Evolutionary conservation across 768 basidiomycete genomes (phyloP).

Genomic region (Mycena maculata): DNA sequence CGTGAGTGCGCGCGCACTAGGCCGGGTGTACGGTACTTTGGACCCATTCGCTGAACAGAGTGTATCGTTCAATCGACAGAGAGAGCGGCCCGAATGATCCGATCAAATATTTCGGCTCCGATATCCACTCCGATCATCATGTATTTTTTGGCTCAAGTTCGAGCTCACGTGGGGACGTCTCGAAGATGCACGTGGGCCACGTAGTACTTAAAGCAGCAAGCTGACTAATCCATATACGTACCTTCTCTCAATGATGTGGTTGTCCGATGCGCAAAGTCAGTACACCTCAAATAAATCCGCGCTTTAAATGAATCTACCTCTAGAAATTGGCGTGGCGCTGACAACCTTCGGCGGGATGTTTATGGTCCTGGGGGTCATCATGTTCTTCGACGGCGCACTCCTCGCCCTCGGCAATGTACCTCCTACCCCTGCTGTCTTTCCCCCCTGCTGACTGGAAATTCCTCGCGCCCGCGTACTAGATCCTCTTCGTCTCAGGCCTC

Average conservation of each 20-base stretch:
- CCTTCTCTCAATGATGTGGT: conserved; percentile 65
- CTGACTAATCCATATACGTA: too few relatives aligned
- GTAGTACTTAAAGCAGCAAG: conserved; percentile 10
- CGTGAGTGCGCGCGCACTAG: conserved; percentile 72
- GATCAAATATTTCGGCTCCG: too few relatives aligned
- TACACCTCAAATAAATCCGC: conserved; percentile 9
- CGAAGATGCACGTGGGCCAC: too few relatives aligned
- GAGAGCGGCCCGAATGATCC: too few relatives aligned
- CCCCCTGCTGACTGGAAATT: conserved; percentile 17
- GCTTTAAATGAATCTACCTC: conserved; percentile 26
- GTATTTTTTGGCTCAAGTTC: too few relatives aligned
- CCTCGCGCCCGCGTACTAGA: conserved; percentile 68
- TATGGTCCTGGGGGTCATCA: conserved; percentile 95
- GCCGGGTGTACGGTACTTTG: conserved; percentile 46
- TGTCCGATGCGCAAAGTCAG: conserved; percentile 75
- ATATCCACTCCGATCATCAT: too few relatives aligned
- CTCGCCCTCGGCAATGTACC: conserved; percentile 96
- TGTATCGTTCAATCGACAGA: too few relatives aligned
- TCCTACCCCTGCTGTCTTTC: neutral
- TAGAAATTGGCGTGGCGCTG: conserved; percentile 96
- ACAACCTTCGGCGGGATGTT: conserved; percentile 96
- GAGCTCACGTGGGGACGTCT: too few relatives aligned
- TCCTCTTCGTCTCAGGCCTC: conserved; percentile 93
- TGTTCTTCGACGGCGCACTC: conserved; percentile 96
- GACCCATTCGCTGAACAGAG: too few relatives aligned